A percentile compares a stretch with the other conserved stretches of the same genome.
phyloP scores from a whole-genome alignment of 2,329 filamentous ascomycete genomes.

The Mycogone perniciosa region DNA sequence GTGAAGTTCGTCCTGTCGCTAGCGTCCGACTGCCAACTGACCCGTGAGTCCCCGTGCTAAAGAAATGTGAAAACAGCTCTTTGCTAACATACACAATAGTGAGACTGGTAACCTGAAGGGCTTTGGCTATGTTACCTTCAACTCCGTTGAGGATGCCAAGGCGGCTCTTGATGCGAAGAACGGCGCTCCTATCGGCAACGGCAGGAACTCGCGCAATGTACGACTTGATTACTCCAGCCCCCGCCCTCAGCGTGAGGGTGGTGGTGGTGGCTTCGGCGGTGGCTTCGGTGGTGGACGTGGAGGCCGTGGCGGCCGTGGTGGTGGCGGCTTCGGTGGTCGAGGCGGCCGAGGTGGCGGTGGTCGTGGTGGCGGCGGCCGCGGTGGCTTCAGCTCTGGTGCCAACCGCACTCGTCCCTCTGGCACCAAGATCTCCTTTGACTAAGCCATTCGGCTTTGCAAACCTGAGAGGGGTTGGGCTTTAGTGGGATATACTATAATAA shows the following conservation, averaged over 20 bases:
- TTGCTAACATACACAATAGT: constrained; percentile 31
- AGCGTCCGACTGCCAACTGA: constrained; percentile 86
- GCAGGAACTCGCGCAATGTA: constrained; percentile 65
- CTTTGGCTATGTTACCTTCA: constrained; percentile 85
- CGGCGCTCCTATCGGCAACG: constrained; percentile 55
- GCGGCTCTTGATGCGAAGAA: constrained; percentile 63
- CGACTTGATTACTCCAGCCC: constrained; percentile 77
- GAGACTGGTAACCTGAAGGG: constrained; percentile 83
- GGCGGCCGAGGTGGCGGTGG: constrained; percentile 46
- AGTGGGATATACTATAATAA: constrained; percentile 51
- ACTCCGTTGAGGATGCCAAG: constrained; percentile 75
- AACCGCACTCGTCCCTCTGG: constrained; percentile 47
- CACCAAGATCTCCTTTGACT: constrained; percentile 69
- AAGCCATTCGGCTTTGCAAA: constrained; percentile 40
- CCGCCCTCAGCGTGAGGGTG: constrained; percentile 54
- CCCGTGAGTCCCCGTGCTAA: constrained; percentile 41
- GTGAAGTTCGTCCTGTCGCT: constrained; percentile 61
- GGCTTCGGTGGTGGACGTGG: constrained; percentile 43
- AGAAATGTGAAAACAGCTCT: not conserved
- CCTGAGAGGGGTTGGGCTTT: constrained; percentile 36
- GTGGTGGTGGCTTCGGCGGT: constrained; percentile 47
- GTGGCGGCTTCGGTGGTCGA: constrained; percentile 38
- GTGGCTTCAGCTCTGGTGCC: constrained; percentile 47
- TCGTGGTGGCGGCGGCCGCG: constrained; percentile 45
- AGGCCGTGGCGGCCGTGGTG: constrained; percentile 33